A percentile compares a stretch with the other conserved stretches of the same genome.
These are phyloP conservation scores for Pelargonium australe DNA, from an alignment of 441 rosid genomes.

Conservation along the genomic window DNA sequence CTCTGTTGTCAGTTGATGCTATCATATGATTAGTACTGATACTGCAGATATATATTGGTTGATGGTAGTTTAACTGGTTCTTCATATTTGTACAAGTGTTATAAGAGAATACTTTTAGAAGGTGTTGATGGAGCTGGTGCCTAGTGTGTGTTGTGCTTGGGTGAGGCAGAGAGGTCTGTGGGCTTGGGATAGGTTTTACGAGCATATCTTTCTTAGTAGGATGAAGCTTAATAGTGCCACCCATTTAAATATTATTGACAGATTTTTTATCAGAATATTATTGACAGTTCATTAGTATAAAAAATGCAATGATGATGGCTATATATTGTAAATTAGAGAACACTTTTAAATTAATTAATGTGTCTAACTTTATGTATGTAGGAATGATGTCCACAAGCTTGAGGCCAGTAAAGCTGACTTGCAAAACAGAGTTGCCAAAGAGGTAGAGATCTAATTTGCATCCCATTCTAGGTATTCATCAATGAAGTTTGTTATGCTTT, in stretches of 20 bases:
- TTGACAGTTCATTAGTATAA: neutral
- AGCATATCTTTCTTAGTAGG: neutral
- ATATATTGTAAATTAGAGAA: neutral
- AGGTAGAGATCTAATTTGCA: slow-evolving; percentile 38
- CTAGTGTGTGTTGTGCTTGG: neutral
- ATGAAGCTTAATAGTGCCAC: neutral
- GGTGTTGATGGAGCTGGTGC: neutral
- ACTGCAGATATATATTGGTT: neutral
- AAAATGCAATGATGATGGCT: neutral
- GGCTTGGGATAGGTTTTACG: neutral
- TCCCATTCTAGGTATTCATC: slow-evolving; percentile 15
- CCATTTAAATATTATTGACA: neutral
- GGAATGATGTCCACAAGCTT: slow-evolving; percentile 65
- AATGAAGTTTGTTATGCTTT: slow-evolving; percentile 14
- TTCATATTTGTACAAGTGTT: neutral
- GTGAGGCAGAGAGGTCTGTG: neutral
- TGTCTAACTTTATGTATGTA: slow-evolving; percentile 30
- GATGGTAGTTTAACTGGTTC: neutral
- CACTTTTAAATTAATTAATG: neutral
- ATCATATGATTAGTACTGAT: neutral
- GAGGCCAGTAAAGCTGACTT: slow-evolving; percentile 59
- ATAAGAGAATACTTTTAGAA: neutral
- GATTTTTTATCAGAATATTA: neutral
- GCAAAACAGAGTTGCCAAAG: slow-evolving; percentile 56
- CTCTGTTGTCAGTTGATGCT: neutral